Evolutionary conservation across 2,329 filamentous ascomycete genomes (phyloP).

Genomic region (Talaromyces sp.): DNA sequence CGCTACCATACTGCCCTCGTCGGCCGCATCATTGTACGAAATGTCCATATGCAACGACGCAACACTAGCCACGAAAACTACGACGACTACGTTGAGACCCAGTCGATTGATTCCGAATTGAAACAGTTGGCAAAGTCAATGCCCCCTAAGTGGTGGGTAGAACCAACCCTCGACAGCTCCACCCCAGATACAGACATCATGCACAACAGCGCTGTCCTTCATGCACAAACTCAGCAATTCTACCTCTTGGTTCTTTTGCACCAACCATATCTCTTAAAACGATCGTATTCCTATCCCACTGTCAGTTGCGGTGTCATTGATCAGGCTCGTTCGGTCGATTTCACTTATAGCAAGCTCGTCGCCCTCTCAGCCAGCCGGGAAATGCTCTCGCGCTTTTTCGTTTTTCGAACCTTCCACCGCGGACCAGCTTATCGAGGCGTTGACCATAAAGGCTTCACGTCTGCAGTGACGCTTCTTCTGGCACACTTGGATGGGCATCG

Average conservation of each 20-base stretch:
- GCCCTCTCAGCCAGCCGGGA: slow-evolving; percentile 18
- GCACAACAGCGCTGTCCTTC: slow-evolving; percentile 14
- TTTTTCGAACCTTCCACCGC: slow-evolving; percentile 14
- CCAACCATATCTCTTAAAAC: slow-evolving; percentile 17
- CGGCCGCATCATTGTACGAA: slow-evolving; percentile 16
- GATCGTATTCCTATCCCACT: not conserved
- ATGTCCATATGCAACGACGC: slow-evolving; percentile 13
- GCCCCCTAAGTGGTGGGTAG: slow-evolving; percentile 12
- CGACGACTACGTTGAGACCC: slow-evolving; percentile 13
- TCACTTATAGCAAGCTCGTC: slow-evolving; percentile 15
- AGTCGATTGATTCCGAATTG: slow-evolving; percentile 16
- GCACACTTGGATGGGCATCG: slow-evolving; percentile 17
- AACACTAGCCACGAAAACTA: not conserved
- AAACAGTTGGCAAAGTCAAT: slow-evolving; percentile 16
- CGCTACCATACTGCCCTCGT: slow-evolving; percentile 14
- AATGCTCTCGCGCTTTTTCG: slow-evolving; percentile 15
- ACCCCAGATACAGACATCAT: slow-evolving; percentile 7
- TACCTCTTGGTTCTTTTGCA: slow-evolving; percentile 19
- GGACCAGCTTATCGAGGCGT: slow-evolving; percentile 16
- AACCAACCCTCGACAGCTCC: slow-evolving; percentile 1
- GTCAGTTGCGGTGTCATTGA: not conserved
- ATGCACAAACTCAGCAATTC: slow-evolving; percentile 20
- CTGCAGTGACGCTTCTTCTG: slow-evolving; percentile 16
- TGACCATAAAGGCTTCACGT: slow-evolving; percentile 18
- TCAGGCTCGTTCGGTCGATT: not conserved